Conservation (phyloP, 768 basidiomycete species). For the Hericium coralloides region DNA sequence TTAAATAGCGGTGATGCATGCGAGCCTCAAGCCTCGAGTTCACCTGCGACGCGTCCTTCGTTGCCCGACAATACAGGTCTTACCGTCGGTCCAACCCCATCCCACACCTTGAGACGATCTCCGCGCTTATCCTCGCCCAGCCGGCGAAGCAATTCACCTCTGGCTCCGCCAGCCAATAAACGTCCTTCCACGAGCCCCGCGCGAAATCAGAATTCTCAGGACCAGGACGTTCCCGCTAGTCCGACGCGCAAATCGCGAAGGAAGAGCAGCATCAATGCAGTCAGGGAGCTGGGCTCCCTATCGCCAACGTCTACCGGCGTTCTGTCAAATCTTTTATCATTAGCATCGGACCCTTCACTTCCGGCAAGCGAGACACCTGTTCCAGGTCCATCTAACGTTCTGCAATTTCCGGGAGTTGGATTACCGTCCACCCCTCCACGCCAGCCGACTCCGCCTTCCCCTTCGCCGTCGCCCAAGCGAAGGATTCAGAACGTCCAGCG, state of each 20-base stretch:
- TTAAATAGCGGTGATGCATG: too few relatives aligned
- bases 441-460: not conserved
- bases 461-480: not conserved
- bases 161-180: not conserved
- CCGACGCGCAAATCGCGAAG: not conserved
- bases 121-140: not conserved
- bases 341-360: not conserved
- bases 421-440: conserved; percentile 6
- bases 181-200: not conserved
- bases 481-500: conserved; percentile 8
- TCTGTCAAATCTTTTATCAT: conserved; percentile 16
- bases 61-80: not conserved
- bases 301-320: conserved; percentile 48
- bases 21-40: too few relatives aligned
- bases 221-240: not conserved
- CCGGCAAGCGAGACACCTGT: not conserved
- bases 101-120: not conserved
- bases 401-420: not conserved
- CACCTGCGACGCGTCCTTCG: not conserved
- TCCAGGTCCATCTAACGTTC: conserved; percentile 1
- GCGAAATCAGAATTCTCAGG: not conserved
- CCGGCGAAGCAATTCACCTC: not conserved
- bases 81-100: not conserved
- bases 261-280: not conserved
- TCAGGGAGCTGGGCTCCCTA: conserved; percentile 42